Evolutionary conservation across 305 asterid species (phyloP), one percentile per base, ranked within the genome.

Genomic region (Fraxinus latifolia): DNA sequence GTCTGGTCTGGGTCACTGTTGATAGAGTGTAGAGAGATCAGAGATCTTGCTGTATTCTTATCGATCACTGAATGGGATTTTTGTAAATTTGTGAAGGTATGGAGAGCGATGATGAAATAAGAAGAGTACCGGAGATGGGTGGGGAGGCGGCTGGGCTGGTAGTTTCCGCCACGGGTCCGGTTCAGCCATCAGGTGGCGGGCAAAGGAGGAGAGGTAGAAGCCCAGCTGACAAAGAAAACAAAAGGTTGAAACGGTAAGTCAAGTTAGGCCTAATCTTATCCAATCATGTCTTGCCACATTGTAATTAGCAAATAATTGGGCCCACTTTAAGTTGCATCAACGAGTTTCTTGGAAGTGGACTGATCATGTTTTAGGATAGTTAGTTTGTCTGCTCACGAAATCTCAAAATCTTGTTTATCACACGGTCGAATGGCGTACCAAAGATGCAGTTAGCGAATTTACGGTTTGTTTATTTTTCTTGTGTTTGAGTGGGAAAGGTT

Each of bases 91-190:
- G 70, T 80, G 80, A 80, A 95, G 97, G 99, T n/a, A 86, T 94
- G 94, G 99, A 95, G 89, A 95, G 98, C 82, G 99, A 95, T 87
- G 99, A 94, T 83, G 99, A 95, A 89, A 93, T 94, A 67, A 89
- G 99, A 80, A 90, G 99, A 84, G 99, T 95, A 81, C 99, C 99
- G 70, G 99, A 95, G 91, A 82, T 95, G 32, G 98, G 93, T 33
- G 98, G 91, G 32, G 99, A 91, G 82, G 87, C 82, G 2, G 84
- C 82, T 50, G 96, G 92, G 6, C 65, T 83, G 19, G 82, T 89
- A 11, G 92, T 89, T 67, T 90, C 94, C 0, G 91, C 17, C 1
- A 88, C 89, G 21, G 97, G 96, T n/a, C 83, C 87, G 23, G 88
- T 79, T 12, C 97, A 93, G 89, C 90, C 89, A 7, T 86, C 96